Conservation (phyloP, 768 basidiomycete species). For the Sporobolomyces phaffii region DNA sequence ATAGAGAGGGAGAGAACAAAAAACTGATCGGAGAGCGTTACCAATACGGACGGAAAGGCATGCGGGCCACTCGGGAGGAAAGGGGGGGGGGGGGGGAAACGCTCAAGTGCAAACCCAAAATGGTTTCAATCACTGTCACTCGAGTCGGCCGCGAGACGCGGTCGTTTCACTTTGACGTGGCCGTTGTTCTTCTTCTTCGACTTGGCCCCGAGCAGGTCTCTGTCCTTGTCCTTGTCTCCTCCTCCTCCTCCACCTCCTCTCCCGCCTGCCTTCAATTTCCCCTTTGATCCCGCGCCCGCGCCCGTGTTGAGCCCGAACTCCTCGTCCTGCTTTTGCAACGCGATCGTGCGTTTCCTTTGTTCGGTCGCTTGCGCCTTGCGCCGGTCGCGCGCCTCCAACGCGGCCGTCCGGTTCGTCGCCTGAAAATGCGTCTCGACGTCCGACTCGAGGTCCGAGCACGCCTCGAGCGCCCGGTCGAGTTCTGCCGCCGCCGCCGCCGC, state of each 20-base stretch:
- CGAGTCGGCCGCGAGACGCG: neutral
- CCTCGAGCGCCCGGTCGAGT: neutral
- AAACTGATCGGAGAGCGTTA: too few relatives aligned
- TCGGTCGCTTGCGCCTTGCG: constrained; percentile 14
- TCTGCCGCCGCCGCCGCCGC: too few relatives aligned
- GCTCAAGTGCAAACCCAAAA: too few relatives aligned
- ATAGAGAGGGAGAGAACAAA: too few relatives aligned
- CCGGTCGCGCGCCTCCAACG: too few relatives aligned
- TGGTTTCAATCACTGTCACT: constrained; percentile 2
- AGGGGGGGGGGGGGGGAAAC: too few relatives aligned
- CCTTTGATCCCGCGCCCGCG: too few relatives aligned
- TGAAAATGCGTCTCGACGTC: constrained; percentile 7
- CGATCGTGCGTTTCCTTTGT: constrained; percentile 2
- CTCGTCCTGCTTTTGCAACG: neutral
- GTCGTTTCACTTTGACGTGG: neutral
- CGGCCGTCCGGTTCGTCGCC: too few relatives aligned
- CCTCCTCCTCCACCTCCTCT: neutral
- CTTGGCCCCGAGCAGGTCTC: neutral
- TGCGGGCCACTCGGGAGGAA: too few relatives aligned
- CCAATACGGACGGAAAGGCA: too few relatives aligned
- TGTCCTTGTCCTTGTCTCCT: constrained; percentile 35
- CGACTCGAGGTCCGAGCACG: neutral
- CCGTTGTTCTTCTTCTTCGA: neutral
- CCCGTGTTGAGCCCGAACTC: too few relatives aligned
- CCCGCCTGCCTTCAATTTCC: too few relatives aligned